A percentile compares a stretch with the other conserved stretches of the same genome.
Conservation (phyloP, 164 flowering plant genomes). For the Berberis vulgaris region DNA sequence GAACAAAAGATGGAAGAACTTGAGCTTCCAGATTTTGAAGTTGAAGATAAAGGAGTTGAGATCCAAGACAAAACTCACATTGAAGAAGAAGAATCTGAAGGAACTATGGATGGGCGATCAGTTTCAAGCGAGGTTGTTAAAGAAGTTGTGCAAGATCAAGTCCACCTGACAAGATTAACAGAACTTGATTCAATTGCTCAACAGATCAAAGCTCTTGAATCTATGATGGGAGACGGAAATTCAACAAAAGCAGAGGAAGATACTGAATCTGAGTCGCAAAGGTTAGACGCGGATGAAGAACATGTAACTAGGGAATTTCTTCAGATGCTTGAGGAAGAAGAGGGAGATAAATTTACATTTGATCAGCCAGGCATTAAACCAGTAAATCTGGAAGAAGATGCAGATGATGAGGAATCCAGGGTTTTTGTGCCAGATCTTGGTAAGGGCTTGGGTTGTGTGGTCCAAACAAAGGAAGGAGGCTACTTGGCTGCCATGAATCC, state of each 20-base stretch:
- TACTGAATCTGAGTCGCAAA: slow-evolving; percentile 39
- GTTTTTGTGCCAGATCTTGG: slow-evolving; percentile 71
- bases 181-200: slow-evolving; percentile 85
- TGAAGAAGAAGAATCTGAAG: slow-evolving; percentile 32
- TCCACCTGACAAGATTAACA: slow-evolving; percentile 39
- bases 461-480: slow-evolving; percentile 91
- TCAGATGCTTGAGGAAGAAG: slow-evolving; percentile 77
- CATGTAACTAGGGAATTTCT: slow-evolving; percentile 82
- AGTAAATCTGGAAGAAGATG: slow-evolving; percentile 25
- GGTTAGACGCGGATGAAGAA: slow-evolving; percentile 84
- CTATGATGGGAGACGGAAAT: slow-evolving; percentile 49
- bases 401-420: slow-evolving; percentile 21
- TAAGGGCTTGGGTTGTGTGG: slow-evolving; percentile 74
- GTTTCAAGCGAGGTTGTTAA: slow-evolving; percentile 65
- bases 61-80: slow-evolving; percentile 32
- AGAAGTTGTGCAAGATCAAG: slow-evolving; percentile 62
- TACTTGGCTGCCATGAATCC: slow-evolving; percentile 80
- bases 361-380: slow-evolving; percentile 18
- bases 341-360: slow-evolving; percentile 16
- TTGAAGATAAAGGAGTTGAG: slow-evolving; percentile 88
- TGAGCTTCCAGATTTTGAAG: slow-evolving; percentile 74
- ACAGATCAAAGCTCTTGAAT: slow-evolving; percentile 86
- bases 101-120: slow-evolving; percentile 27
- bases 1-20: slow-evolving; percentile 44
- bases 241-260: slow-evolving; percentile 33